A percentile compares a stretch with the other conserved stretches of the same genome.
Conservation (phyloP, 306 rosid genomes). For the Cicer yamashitae region DNA sequence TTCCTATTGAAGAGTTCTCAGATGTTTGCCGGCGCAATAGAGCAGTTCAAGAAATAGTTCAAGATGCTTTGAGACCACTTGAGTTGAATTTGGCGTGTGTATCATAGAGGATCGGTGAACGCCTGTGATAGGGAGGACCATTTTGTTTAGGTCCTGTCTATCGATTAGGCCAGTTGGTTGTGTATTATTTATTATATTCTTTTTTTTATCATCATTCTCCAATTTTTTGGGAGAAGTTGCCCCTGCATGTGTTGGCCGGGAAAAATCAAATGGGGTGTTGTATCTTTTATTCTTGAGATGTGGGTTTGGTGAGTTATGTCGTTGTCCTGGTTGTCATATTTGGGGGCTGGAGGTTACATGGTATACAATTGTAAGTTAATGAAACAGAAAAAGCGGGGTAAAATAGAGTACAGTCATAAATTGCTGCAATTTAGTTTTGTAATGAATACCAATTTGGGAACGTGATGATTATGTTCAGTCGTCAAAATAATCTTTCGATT, state of each 20-base stretch:
- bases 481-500: neutral
- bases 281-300: slow-evolving; percentile 55
- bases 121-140: slow-evolving; percentile 64
- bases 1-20: slow-evolving; percentile 82
- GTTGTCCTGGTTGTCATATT: slow-evolving; percentile 57
- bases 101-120: slow-evolving; percentile 57
- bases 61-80: slow-evolving; percentile 93
- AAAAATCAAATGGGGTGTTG: slow-evolving; percentile 54
- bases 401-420: slow-evolving; percentile 46
- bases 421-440: slow-evolving; percentile 43
- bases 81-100: slow-evolving; percentile 72
- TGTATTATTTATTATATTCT: slow-evolving; percentile 53
- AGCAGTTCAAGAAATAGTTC: slow-evolving; percentile 96
- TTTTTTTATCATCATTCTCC: slow-evolving; percentile 76
- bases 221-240: slow-evolving; percentile 86
- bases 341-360: slow-evolving; percentile 62
- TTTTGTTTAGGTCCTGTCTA: slow-evolving; percentile 73
- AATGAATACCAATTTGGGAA: slow-evolving; percentile 48
- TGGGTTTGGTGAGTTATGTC: slow-evolving; percentile 72
- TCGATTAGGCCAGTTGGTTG: slow-evolving; percentile 59
- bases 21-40: slow-evolving; percentile 96
- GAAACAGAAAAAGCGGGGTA: slow-evolving; percentile 42
- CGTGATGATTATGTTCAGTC: neutral
- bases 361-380: slow-evolving; percentile 83
- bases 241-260: slow-evolving; percentile 60